Evolutionary conservation across 495 filamentous ascomycete genomes (phyloP).

Genomic region (Staphylotrichum longicolle): DNA sequence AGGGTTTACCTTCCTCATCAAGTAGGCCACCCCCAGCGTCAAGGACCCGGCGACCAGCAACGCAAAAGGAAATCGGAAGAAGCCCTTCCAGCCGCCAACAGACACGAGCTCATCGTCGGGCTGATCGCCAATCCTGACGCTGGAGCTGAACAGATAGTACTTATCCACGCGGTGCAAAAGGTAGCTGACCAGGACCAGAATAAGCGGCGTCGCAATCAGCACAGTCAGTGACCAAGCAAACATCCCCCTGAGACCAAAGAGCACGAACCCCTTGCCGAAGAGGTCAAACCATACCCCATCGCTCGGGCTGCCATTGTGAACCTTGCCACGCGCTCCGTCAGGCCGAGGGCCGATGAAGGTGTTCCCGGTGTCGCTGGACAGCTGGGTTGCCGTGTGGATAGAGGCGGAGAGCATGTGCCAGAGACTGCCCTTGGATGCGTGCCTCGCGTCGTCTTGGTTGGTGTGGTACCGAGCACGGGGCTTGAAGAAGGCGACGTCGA

Average conservation of each 20-base stretch:
- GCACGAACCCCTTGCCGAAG: slow-evolving; percentile 75
- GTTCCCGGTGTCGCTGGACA: slow-evolving; percentile 67
- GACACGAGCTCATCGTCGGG: slow-evolving; percentile 59
- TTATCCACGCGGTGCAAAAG: slow-evolving; percentile 67
- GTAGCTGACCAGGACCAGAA: slow-evolving; percentile 66
- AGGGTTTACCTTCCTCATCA: slow-evolving; percentile 81
- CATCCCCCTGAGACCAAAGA: slow-evolving; percentile 74
- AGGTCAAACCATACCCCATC: slow-evolving; percentile 91
- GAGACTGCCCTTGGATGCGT: slow-evolving; percentile 70
- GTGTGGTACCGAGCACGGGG: slow-evolving; percentile 90
- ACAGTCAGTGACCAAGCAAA: slow-evolving; percentile 86
- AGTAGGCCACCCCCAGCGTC: slow-evolving; percentile 68
- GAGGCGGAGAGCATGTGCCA: slow-evolving; percentile 94
- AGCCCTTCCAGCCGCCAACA: slow-evolving; percentile 73
- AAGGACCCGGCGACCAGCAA: slow-evolving; percentile 66
- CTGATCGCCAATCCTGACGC: slow-evolving; percentile 56
- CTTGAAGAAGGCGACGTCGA: slow-evolving; percentile 87
- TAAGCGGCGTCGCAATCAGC: slow-evolving; percentile 70
- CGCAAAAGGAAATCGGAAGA: slow-evolving; percentile 80
- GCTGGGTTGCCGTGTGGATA: slow-evolving; percentile 64
- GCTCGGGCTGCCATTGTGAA: slow-evolving; percentile 65
- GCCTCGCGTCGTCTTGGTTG: slow-evolving; percentile 76
- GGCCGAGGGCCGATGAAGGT: slow-evolving; percentile 61
- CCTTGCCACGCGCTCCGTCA: slow-evolving; percentile 54
- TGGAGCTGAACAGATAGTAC: slow-evolving; percentile 72